Conservation (phyloP, 768 basidiomycete genomes). For the Strobilomyces dryophilus region DNA sequence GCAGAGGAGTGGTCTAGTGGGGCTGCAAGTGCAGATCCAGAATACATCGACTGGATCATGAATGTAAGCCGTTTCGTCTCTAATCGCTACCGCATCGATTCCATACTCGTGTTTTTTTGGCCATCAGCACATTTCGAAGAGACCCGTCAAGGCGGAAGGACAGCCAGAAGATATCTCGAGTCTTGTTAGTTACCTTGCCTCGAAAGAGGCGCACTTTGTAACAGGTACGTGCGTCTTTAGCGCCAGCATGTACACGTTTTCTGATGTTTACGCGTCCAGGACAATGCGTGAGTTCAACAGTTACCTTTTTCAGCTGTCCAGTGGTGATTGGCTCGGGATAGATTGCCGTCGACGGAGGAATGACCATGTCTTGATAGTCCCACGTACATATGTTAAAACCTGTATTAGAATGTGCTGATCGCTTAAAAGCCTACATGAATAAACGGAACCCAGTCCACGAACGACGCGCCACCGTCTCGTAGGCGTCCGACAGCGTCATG, state of each 20-base stretch:
- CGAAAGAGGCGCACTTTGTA: background rate
- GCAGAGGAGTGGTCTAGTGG: too few species aligned
- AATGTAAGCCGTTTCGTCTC: background rate
- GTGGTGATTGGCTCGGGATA: background rate
- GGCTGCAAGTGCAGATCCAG: background rate
- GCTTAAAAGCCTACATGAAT: too few species aligned
- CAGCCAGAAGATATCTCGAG: background rate
- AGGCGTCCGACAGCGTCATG: too few species aligned
- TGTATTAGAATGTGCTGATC: too few species aligned
- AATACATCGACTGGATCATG: background rate
- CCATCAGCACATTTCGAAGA: background rate
- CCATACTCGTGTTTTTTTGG: background rate
- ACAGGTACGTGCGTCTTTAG: background rate
- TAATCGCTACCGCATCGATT: background rate
- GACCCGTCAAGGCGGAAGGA: background rate
- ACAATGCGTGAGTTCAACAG: constrained; percentile 4
- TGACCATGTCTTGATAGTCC: background rate
- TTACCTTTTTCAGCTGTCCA: background rate
- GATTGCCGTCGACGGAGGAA: constrained; percentile 2
- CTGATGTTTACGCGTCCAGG: background rate
- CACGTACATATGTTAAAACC: too few species aligned
- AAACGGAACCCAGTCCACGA: too few species aligned
- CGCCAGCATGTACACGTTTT: background rate
- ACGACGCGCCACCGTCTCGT: too few species aligned
- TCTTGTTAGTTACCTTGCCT: background rate